phyloP scores from a whole-genome alignment of 2,329 filamentous ascomycete species.

The Furcasterigmium sp. region DNA sequence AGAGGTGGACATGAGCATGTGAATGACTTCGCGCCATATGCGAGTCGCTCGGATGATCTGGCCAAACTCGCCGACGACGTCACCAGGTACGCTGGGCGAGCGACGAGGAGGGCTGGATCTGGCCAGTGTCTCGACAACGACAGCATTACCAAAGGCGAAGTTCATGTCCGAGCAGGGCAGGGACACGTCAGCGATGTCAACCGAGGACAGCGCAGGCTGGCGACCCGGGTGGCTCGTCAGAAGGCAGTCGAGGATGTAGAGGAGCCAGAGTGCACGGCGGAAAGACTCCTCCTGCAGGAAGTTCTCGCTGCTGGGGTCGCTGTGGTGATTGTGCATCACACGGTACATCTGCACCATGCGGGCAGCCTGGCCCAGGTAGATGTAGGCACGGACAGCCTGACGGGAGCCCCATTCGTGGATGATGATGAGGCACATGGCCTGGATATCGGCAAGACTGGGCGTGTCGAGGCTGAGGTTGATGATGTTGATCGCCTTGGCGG shows the following conservation, averaged over 20 bases:
- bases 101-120: conserved; percentile 31
- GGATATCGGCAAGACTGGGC: conserved; percentile 55
- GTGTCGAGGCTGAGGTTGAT: conserved; percentile 56
- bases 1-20: conserved; percentile 52
- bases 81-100: conserved; percentile 31
- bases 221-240: conserved; percentile 57
- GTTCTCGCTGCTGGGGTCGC: conserved; percentile 45
- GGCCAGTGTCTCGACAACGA: conserved; percentile 51
- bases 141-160: conserved; percentile 57
- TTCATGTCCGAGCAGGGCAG: conserved; percentile 58
- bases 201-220: conserved; percentile 48
- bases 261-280: conserved; percentile 56
- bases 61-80: conserved; percentile 56
- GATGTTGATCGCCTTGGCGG: conserved; percentile 49
- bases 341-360: conserved; percentile 62
- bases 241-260: conserved; percentile 59
- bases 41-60: conserved; percentile 56
- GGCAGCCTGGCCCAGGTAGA: conserved; percentile 58
- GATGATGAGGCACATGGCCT: conserved; percentile 55
- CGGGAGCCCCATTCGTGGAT: conserved; percentile 60
- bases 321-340: conserved; percentile 51
- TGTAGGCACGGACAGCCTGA: conserved; percentile 58
- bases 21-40: conserved; percentile 57
- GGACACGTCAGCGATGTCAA: conserved; percentile 50
- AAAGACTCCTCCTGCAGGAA: conserved; percentile 58